A percentile compares a stretch with the other conserved stretches of the same genome.
phyloP scores from a whole-genome alignment of 208 protist species.

The Herpetomonas samuelpessoai region DNA sequence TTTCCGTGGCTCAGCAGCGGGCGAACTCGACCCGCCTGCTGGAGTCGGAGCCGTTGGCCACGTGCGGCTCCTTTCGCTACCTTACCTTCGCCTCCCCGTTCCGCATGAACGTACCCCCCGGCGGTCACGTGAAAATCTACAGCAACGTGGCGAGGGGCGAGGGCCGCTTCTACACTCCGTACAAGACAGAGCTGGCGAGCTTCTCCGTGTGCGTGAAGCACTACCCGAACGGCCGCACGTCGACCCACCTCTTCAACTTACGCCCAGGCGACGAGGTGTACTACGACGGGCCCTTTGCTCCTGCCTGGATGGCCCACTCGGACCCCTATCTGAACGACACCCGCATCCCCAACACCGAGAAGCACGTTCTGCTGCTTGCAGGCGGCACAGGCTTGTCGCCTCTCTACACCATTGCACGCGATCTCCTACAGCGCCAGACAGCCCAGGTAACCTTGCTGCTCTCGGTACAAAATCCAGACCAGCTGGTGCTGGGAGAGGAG shows the following conservation, averaged over 20 bases:
- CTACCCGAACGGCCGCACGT: slow-evolving; percentile 40
- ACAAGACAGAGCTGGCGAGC: slow-evolving; percentile 31
- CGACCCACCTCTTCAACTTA: slow-evolving; percentile 38
- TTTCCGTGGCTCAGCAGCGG: neutral
- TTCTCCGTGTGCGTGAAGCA: slow-evolving; percentile 58
- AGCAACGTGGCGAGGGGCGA: slow-evolving; percentile 17
- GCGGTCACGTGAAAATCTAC: slow-evolving; percentile 54
- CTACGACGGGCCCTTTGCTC: slow-evolving; percentile 52
- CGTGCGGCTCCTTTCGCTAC: slow-evolving; percentile 18
- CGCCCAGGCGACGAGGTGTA: slow-evolving; percentile 35
- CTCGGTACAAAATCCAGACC: slow-evolving; percentile 29
- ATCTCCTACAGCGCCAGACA: slow-evolving; percentile 33
- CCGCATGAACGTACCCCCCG: slow-evolving; percentile 34
- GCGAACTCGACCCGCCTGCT: slow-evolving; percentile 23
- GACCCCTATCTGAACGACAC: slow-evolving; percentile 27
- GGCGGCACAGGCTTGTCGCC: slow-evolving; percentile 64
- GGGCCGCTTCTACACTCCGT: slow-evolving; percentile 53
- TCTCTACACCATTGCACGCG: slow-evolving; percentile 50
- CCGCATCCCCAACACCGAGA: slow-evolving; percentile 1
- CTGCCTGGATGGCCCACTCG: slow-evolving; percentile 36
- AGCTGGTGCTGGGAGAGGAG: slow-evolving; percentile 29
- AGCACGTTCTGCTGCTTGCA: slow-evolving; percentile 59
- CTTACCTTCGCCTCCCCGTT: slow-evolving; percentile 45
- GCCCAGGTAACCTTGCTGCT: slow-evolving; percentile 53
- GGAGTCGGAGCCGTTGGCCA: slow-evolving; percentile 20